These are phyloP conservation scores for Spergularia bocconei DNA, from an alignment of 148 eudicot species.

Conservation along the genomic window DNA sequence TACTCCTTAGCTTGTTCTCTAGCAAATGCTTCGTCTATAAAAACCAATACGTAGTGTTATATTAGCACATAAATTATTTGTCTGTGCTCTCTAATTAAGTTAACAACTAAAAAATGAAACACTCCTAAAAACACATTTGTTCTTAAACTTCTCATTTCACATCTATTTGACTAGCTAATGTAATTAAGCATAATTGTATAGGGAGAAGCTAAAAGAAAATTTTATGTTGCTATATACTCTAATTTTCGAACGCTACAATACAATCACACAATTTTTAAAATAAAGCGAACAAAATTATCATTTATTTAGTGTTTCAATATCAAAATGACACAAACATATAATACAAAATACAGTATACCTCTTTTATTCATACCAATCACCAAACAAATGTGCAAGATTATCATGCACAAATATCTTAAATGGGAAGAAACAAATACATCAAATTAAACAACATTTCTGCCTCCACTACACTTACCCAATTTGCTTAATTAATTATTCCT, in stretches of 20 bases:
- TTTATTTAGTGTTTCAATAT: not conserved
- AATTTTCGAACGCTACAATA: not conserved
- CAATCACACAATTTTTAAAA: not conserved
- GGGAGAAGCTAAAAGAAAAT: no score
- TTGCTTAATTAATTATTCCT: not conserved
- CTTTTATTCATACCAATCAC: slow-evolving; percentile 5
- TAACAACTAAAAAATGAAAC: no score
- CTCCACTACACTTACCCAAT: not conserved
- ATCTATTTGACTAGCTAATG: no score
- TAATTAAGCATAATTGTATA: no score
- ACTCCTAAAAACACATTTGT: no score
- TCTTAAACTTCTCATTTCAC: no score
- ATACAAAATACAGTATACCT: not conserved
- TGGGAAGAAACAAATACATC: slow-evolving; percentile 6
- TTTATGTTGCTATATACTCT: no score
- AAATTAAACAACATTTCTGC: slow-evolving; percentile 3
- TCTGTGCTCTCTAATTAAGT: no score
- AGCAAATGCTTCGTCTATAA: no score
- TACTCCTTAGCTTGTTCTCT: no score
- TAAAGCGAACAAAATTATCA: not conserved
- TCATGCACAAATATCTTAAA: not conserved
- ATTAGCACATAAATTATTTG: no score
- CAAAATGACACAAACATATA: slow-evolving; percentile 2
- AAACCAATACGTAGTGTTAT: no score
- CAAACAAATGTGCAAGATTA: slow-evolving; percentile 9